Base-by-base conservation (phyloP, 306 rosid species). In the Castanopsis chinensis region DNA sequence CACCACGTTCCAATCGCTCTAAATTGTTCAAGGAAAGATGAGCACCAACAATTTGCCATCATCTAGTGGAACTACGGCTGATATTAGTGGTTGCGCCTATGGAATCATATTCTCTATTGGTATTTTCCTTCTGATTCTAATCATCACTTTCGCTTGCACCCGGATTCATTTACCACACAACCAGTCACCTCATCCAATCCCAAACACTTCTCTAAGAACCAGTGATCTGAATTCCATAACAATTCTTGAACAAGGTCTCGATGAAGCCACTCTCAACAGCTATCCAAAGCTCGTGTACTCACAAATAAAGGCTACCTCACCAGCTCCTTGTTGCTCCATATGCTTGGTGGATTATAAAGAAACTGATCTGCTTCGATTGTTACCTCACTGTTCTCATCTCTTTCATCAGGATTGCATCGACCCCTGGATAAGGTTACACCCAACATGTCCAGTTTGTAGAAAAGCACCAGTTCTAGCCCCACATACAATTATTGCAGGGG, bases 331-430 rank as follows among this genome's bases (percentile, higher is more conserved):
- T 10, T 89, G 92, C 32, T 80, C 90, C 25, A 89, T 89, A 4
- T 89, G 92, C 81, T 84, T 88, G 55, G 87, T 79, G 15, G 92
- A 88, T 45, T 88, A 86, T 15, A 84, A 82, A 58, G 90, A 89
- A 30, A 80, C 35, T 23, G 92, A 89, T 25, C 32, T 19, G 53
- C 70, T 89, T 69, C 80, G 86, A 60, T 17, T 86, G 56, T 87
- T 86, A 65, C 87, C 88, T 28, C 75, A 69, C 55, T 89, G 92
- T 75, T 72, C 64, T 35, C 90, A 89, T 76, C 8, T 80, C 18
- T 88, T 70, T 70, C 92, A 88, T 68, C 78, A 54, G 19, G 28
- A 18, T 21, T 88, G 90, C 58, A 80, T 88, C 74, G 85, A 88
- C 78, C 89, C 85, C 12, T 88, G 92, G 90, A 86, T 86, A 4